These are phyloP conservation scores for Sanghuangporus baumii DNA, from an alignment of 1,284 basidiomycete genomes.

Conservation along the genomic window DNA sequence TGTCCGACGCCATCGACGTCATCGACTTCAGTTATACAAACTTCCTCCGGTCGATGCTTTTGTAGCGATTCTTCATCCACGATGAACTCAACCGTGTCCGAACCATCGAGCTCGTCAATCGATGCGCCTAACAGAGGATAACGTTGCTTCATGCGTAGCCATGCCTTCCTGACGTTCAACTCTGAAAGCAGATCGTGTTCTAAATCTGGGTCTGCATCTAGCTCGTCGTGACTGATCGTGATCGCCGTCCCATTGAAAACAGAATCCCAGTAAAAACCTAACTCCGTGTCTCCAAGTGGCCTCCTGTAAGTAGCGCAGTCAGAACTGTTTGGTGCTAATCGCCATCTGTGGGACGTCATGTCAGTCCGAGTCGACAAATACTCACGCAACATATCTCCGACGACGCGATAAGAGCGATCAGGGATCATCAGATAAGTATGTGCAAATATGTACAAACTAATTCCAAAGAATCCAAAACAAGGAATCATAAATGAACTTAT, in stretches of 20 bases:
- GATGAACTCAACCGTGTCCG: constrained; percentile 31
- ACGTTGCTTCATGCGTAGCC: constrained; percentile 38
- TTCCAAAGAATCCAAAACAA: no score
- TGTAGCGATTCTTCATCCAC: constrained; percentile 33
- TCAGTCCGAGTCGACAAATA: no score
- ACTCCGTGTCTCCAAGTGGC: constrained; percentile 35
- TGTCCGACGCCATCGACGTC: constrained; percentile 9
- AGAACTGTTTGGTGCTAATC: not conserved
- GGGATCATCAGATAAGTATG: no score
- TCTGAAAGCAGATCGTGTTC: constrained; percentile 19
- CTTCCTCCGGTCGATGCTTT: constrained; percentile 29
- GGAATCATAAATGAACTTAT: no score
- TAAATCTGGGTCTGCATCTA: constrained; percentile 18
- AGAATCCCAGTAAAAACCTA: constrained; percentile 40
- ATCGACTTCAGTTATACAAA: constrained; percentile 23
- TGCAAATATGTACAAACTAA: no score
- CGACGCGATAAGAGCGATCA: no score
- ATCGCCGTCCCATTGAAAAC: constrained; percentile 41
- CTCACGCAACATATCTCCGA: no score
- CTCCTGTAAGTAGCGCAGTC: not conserved
- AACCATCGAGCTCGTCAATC: constrained; percentile 28
- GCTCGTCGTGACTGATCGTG: constrained; percentile 32
- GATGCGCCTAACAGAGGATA: constrained; percentile 43
- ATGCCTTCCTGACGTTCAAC: constrained; percentile 34
- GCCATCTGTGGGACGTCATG: not conserved